phyloP scores from a whole-genome alignment of 768 basidiomycete species.

The Lactarius sp. region DNA sequence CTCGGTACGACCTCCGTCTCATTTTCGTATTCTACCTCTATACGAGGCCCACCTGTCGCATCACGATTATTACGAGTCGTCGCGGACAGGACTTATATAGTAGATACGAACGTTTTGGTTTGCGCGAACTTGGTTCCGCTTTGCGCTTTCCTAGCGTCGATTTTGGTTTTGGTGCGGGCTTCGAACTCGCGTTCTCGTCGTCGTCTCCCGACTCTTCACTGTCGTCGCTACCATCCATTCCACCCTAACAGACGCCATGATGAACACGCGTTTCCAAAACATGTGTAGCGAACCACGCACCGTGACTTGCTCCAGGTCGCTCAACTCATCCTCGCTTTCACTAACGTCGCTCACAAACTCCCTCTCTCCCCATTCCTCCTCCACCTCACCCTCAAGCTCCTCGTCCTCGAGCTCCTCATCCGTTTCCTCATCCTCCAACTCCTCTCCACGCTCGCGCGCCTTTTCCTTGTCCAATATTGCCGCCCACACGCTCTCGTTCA shows the following conservation, averaged over 20 bases:
- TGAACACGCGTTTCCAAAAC: neutral
- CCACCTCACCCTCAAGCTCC: constrained; percentile 45
- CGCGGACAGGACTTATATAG: neutral
- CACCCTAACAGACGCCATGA: constrained; percentile 6
- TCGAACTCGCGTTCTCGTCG: neutral
- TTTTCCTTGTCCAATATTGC: constrained; percentile 80
- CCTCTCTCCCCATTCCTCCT: constrained; percentile 53
- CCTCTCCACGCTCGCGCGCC: constrained; percentile 45
- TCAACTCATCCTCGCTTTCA: constrained; percentile 57
- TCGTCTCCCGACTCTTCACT: constrained; percentile 15
- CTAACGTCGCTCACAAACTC: constrained; percentile 77
- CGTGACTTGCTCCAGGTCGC: constrained; percentile 64
- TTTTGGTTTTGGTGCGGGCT: constrained; percentile 11
- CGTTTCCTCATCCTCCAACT: constrained; percentile 33
- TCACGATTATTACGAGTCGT: neutral
- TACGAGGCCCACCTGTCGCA: constrained; percentile 16
- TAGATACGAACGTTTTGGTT: constrained; percentile 19
- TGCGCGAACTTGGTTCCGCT: constrained; percentile 13
- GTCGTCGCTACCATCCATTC: constrained; percentile 2
- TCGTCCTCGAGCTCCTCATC: constrained; percentile 42
- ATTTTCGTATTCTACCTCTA: constrained; percentile 23
- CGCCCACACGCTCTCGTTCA: constrained; percentile 96
- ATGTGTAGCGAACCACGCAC: constrained; percentile 38
- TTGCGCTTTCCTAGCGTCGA: constrained; percentile 18
- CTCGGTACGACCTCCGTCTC: constrained; percentile 15